phyloP scores from a whole-genome alignment of 768 basidiomycete species.

The Panaeolus papilionaceus region DNA sequence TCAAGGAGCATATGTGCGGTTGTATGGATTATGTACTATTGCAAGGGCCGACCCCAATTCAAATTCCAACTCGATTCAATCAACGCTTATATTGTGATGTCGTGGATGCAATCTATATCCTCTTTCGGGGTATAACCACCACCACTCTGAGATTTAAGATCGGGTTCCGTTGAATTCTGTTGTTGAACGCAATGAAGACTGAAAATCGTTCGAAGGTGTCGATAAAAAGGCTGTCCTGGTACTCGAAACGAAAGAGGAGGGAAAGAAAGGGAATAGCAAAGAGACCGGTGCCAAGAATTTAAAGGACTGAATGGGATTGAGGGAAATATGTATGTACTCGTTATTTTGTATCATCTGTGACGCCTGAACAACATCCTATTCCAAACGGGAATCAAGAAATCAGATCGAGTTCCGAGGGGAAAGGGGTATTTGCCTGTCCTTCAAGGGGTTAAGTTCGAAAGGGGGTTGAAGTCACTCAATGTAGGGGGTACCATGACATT shows the following conservation, averaged over 20 bases:
- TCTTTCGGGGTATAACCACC: background rate
- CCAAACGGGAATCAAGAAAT: conserved; percentile 13
- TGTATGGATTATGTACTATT: conserved; percentile 4
- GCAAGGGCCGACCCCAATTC: conserved; percentile 1
- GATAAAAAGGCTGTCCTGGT: background rate
- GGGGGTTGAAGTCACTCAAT: background rate
- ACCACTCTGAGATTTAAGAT: background rate
- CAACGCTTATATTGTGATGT: conserved; percentile 3
- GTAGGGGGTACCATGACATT: background rate
- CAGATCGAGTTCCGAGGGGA: conserved; percentile 7
- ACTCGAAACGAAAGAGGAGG: conserved; percentile 1
- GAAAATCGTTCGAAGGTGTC: background rate
- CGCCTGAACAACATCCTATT: background rate
- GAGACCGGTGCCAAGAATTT: conserved; percentile 8
- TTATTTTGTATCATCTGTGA: background rate
- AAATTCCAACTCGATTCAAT: conserved; percentile 1
- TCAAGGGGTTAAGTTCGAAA: background rate
- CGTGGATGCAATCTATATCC: background rate
- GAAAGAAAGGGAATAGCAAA: background rate
- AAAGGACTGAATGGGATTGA: background rate
- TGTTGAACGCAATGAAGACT: background rate
- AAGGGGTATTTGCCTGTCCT: conserved; percentile 3
- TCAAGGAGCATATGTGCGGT: background rate
- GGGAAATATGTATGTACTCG: background rate
- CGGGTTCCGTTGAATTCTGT: background rate